These are phyloP conservation scores for Amanita pseudoporphyria DNA, from an alignment of 768 basidiomycete species.

Conservation along the genomic window DNA sequence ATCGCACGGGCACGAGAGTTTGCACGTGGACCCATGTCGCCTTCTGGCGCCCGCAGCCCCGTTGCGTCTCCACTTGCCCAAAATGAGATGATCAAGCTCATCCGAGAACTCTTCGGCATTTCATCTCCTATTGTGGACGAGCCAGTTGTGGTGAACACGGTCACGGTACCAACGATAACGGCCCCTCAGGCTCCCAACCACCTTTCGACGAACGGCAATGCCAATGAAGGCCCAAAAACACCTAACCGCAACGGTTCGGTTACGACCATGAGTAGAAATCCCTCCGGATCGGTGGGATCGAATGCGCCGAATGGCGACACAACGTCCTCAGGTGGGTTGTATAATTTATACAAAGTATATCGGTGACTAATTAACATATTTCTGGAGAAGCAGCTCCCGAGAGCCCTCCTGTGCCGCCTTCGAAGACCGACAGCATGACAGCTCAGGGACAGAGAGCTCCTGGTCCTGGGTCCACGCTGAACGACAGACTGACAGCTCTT, in stretches of 20 bases:
- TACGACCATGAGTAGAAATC: not conserved
- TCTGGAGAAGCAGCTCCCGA: not conserved
- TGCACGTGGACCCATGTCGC: slow-evolving; percentile 23
- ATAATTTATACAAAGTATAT: not conserved
- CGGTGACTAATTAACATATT: not conserved
- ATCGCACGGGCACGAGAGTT: slow-evolving; percentile 47
- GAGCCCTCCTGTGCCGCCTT: not conserved
- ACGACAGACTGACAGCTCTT: not conserved
- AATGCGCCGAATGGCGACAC: not conserved
- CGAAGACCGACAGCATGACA: not conserved
- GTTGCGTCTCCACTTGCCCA: slow-evolving; percentile 22
- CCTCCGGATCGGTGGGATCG: not conserved
- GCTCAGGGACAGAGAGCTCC: not conserved
- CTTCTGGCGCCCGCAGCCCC: slow-evolving; percentile 25
- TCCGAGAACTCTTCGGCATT: slow-evolving; percentile 25
- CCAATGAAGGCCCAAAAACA: not conserved
- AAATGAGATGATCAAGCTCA: slow-evolving; percentile 23
- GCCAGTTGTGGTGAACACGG: not conserved
- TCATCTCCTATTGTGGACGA: not conserved
- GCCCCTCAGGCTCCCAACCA: not conserved
- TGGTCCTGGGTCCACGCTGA: not conserved
- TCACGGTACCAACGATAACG: not conserved
- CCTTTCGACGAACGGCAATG: not conserved
- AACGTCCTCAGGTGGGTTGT: slow-evolving; percentile 1
- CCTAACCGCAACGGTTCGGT: not conserved